Conservation (phyloP, 1,284 basidiomycete genomes). For the Leccinum angustisporum region DNA sequence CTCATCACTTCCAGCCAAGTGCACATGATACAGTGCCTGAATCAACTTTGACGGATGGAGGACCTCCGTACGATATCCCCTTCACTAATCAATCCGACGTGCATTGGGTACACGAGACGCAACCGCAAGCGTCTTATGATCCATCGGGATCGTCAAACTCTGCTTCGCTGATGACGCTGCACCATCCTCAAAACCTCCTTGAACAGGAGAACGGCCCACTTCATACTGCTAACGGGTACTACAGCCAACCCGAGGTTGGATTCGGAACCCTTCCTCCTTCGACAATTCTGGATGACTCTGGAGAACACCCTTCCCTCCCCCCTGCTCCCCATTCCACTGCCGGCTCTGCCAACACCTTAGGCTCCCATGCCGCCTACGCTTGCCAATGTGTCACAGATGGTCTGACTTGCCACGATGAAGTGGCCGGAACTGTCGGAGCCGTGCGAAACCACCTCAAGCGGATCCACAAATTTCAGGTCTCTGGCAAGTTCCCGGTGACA, state of each 20-base stretch:
- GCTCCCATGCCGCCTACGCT: not conserved
- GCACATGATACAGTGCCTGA: not conserved
- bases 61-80: not conserved
- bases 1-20: not conserved
- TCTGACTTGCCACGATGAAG: constrained; percentile 1
- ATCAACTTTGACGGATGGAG: not conserved
- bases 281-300: not conserved
- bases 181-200: not conserved
- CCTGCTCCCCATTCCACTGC: not conserved
- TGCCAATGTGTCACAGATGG: constrained; percentile 10
- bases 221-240: not conserved
- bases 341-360: not conserved
- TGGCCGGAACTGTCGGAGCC: constrained; percentile 1
- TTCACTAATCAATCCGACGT: not conserved
- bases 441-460: constrained; percentile 20
- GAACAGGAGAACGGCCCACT: not conserved
- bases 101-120: not conserved
- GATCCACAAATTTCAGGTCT: constrained; percentile 7
- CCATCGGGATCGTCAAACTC: not conserved
- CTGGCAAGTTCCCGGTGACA: constrained; percentile 1
- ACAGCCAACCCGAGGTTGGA: not conserved
- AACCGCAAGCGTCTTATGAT: not conserved
- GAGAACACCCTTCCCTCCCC: not conserved
- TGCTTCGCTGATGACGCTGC: no score
- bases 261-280: not conserved